Conservation (phyloP, 371 early-diverging fungal species). For the Funneliformis caledonium region DNA sequence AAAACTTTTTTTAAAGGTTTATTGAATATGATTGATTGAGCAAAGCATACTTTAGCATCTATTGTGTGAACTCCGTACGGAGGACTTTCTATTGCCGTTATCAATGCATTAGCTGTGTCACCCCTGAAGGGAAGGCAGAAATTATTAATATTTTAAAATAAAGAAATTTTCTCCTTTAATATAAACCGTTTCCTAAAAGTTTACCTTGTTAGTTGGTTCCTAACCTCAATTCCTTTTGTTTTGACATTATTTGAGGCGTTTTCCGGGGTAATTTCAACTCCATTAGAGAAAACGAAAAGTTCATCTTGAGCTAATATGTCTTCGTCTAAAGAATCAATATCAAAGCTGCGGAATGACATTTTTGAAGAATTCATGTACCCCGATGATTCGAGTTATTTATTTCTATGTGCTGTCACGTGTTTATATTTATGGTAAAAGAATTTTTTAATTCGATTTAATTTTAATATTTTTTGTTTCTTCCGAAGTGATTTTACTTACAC, state of each 20-base stretch:
- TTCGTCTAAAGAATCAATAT: constrained; percentile 85
- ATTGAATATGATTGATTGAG: not conserved
- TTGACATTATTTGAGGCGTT: constrained; percentile 27
- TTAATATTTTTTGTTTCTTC: no score
- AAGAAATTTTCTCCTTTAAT: not conserved
- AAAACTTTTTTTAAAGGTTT: no score
- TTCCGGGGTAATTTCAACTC: constrained; percentile 61
- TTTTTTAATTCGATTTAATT: no score
- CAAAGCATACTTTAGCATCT: constrained; percentile 69
- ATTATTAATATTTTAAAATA: not conserved
- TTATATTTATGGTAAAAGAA: no score
- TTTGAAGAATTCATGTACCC: not conserved
- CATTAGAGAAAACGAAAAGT: constrained; percentile 53
- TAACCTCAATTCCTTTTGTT: constrained; percentile 38
- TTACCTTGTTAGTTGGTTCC: constrained; percentile 42
- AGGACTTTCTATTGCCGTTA: constrained; percentile 76
- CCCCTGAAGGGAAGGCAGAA: constrained; percentile 57
- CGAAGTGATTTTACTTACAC: no score
- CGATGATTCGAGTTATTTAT: no score
- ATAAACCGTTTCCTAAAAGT: constrained; percentile 37
- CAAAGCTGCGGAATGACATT: constrained; percentile 73
- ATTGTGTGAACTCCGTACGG: constrained; percentile 79
- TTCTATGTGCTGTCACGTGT: no score
- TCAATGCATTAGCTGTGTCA: constrained; percentile 68
- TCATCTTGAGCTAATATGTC: constrained; percentile 74